Base-by-base conservation (phyloP, 768 basidiomycete species). In the Agrocybe pediades region DNA sequence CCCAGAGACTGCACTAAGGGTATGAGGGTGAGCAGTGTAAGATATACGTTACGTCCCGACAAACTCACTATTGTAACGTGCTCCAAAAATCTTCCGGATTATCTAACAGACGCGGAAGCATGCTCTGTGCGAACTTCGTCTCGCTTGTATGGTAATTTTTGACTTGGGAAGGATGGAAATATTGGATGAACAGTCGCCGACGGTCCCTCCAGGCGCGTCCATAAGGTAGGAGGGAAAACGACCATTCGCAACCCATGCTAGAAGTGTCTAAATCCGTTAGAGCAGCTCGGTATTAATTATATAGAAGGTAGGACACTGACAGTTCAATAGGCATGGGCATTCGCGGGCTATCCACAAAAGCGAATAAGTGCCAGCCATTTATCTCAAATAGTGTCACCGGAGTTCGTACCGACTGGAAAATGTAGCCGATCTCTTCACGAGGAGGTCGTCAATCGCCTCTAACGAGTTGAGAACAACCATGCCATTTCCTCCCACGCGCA, bases 1-100 rank as follows among this genome's bases (percentile, higher is more conserved):
- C 2, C 63, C 67, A 8, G 66, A 69, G 9, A 64, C 54, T 33
- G 61, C 55, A 39, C 67, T 69, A 51, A 13, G 4, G 30, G 1
- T 15, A 13, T 11, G 9, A 25, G 24, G 8, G 19, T 8, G 1
- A 11, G 6, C 9, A 6, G 20, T 3, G 6, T n/a, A 39, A n/a
- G 3, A 25, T 11, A n/a, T n/a, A n/a, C n/a, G n/a, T n/a, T n/a
- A n/a, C n/a, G n/a, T n/a, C n/a, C n/a, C n/a, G n/a, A n/a, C n/a
- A n/a, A n/a, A 44, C 50, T 21, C 36, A 51, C 50, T 51, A 42
- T 51, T 42, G 42, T 21, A 43, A 43, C 9, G 44, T 42, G 25
- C 41, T 23, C 42, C 43, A 23, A 20, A 43, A 51, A 15, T 51
- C 41, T 0, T 51, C 29, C 4, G 50, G 50, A 16, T 20, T 17